phyloP scores from a whole-genome alignment of 2,329 filamentous ascomycete species.

The Diaporthe amygdali region DNA sequence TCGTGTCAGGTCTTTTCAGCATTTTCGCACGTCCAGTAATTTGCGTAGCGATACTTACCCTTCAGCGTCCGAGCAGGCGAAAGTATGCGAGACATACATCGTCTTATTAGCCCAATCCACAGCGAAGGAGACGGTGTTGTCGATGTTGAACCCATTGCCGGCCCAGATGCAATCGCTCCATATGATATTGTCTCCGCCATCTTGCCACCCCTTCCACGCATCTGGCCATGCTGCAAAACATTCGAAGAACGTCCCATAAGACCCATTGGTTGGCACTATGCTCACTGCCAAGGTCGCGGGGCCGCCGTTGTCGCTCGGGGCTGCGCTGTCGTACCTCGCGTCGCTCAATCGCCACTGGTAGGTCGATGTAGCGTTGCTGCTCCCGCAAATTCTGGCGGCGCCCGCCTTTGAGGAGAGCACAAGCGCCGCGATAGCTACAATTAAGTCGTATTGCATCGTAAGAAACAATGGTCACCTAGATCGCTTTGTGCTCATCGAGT shows the following conservation, averaged over 20 bases:
- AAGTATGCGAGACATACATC: conserved; percentile 41
- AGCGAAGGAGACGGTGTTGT: conserved; percentile 39
- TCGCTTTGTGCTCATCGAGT: not conserved
- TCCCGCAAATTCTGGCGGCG: not conserved
- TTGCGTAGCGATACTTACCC: conserved; percentile 25
- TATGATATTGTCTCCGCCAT: conserved; percentile 34
- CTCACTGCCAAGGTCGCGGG: conserved; percentile 35
- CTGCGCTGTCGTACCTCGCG: not conserved
- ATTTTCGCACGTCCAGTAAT: not conserved
- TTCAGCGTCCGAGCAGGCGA: conserved; percentile 36
- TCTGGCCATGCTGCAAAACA: conserved; percentile 42
- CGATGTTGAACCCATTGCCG: conserved; percentile 35
- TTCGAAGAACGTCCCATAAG: conserved; percentile 35
- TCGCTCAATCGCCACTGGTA: not conserved
- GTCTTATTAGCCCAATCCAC: conserved; percentile 39
- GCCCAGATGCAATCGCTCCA: conserved; percentile 45
- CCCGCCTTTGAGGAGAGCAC: not conserved
- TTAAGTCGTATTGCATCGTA: not conserved
- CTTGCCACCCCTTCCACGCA: conserved; percentile 38
- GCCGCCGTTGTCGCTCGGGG: not conserved
- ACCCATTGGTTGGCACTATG: conserved; percentile 31
- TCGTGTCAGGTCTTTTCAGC: not conserved
- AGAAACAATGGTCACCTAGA: not conserved
- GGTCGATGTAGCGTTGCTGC: not conserved
- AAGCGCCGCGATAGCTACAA: not conserved